A percentile compares a stretch with the other conserved stretches of the same genome.
Evolutionary conservation across 441 rosid genomes (phyloP).

Genomic region (Bruguiera hainesii): DNA sequence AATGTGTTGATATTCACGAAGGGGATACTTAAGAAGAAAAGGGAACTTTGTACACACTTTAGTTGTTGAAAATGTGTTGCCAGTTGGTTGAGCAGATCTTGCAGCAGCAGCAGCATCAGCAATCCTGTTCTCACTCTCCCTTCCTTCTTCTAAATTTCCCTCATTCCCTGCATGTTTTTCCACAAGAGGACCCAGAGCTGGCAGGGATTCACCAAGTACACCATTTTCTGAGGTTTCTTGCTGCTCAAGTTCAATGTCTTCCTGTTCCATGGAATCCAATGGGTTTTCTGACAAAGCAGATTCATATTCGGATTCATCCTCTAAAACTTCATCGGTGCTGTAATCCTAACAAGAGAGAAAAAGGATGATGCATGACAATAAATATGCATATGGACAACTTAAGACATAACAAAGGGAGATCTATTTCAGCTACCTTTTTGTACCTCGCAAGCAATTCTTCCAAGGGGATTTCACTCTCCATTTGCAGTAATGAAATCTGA

Average conservation of each 20-base stretch:
- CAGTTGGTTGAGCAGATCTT: conserved; percentile 99
- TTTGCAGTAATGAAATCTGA: conserved; percentile 83
- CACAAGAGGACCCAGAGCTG: conserved; percentile 24
- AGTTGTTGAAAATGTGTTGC: conserved; percentile 94
- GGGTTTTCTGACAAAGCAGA: conserved; percentile 58
- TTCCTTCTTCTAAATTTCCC: conserved; percentile 44
- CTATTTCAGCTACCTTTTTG: conserved; percentile 73
- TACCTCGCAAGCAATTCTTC: conserved; percentile 96
- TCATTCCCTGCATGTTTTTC: conserved; percentile 38
- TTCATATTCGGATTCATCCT: conserved; percentile 65
- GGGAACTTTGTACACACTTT: conserved; percentile 97
- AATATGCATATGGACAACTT: conserved; percentile 11
- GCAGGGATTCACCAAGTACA: conserved; percentile 36
- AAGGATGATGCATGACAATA: conserved; percentile 27
- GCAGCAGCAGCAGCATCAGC: conserved; percentile 99
- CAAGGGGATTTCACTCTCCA: conserved; percentile 86
- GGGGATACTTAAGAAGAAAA: conserved; percentile 93
- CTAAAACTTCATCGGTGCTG: conserved; percentile 52
- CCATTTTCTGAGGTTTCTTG: conserved; percentile 39
- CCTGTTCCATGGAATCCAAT: conserved; percentile 33
- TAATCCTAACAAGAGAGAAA: conserved; percentile 48
- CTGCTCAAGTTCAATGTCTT: conserved; percentile 38
- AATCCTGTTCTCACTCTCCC: conserved; percentile 65
- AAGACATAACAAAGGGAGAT: conserved; percentile 23
- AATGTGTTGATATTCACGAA: conserved; percentile 99